phyloP scores from a whole-genome alignment of 306 rosid genomes.

The Pyrus pyrifolia region DNA sequence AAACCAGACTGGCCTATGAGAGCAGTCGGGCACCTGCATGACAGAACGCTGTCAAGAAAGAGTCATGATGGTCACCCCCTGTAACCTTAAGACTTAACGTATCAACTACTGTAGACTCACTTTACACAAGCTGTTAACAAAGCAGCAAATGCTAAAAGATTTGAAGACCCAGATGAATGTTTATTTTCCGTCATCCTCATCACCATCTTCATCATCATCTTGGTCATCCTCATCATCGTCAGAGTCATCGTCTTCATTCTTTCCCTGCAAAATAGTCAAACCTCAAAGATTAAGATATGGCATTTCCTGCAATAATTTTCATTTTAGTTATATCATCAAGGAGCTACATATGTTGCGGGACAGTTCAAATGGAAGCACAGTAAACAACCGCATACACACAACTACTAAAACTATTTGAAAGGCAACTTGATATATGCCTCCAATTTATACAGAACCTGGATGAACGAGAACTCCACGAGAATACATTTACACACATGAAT shows the following conservation, averaged over 20 bases:
- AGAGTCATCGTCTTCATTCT: slow-evolving; percentile 46
- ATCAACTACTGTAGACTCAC: slow-evolving; percentile 31
- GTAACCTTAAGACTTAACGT: slow-evolving; percentile 1
- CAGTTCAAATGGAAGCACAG: neutral
- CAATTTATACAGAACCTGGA: neutral
- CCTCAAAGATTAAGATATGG: neutral
- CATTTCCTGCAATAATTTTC: neutral
- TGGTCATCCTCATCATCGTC: slow-evolving; percentile 69
- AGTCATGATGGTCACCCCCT: slow-evolving; percentile 29
- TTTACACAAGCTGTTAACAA: slow-evolving; percentile 42
- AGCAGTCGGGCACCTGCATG: slow-evolving; percentile 23
- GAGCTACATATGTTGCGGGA: neutral
- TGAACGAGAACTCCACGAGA: neutral
- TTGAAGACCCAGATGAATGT: slow-evolving; percentile 7
- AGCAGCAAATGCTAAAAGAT: slow-evolving; percentile 19
- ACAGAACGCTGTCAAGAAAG: slow-evolving; percentile 19
- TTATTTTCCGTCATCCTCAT: slow-evolving; percentile 47
- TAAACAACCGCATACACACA: neutral
- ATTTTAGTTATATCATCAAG: neutral
- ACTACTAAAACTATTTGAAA: neutral
- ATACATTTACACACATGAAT: neutral
- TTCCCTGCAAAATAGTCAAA: slow-evolving; percentile 36
- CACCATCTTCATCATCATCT: slow-evolving; percentile 47
- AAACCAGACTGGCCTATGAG: slow-evolving; percentile 19
- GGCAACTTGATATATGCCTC: neutral